Conservation (phyloP, 441 rosid genomes). For the Aquilaria agallochum region DNA sequence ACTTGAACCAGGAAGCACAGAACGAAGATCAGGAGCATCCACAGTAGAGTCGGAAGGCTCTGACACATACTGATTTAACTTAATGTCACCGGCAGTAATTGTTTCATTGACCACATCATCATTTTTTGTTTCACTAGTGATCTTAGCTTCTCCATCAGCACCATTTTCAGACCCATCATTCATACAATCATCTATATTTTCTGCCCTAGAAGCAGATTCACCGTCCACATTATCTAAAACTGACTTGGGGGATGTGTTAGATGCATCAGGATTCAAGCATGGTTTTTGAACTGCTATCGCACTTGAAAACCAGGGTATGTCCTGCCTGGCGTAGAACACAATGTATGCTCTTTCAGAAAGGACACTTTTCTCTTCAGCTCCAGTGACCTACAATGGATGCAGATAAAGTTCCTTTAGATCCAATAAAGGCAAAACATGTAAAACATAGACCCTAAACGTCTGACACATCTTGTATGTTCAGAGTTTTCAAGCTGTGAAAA, state of each 20-base stretch:
- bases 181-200: constrained; percentile 14
- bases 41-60: constrained; percentile 16
- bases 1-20: constrained; percentile 9
- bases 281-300: constrained; percentile 35
- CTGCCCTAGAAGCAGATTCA: constrained; percentile 23
- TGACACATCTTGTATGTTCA: no score
- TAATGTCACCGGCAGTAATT: constrained; percentile 10
- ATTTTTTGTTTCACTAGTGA: constrained; percentile 14
- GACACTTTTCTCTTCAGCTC: constrained; percentile 47
- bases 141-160: constrained; percentile 18
- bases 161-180: constrained; percentile 24
- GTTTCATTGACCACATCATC: constrained; percentile 16
- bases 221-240: constrained; percentile 47
- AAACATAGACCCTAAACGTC: not conserved
- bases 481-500: not conserved
- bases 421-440: not conserved
- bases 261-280: constrained; percentile 14
- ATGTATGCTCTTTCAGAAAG: constrained; percentile 69
- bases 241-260: constrained; percentile 63
- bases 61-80: constrained; percentile 14
- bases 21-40: constrained; percentile 17
- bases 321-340: constrained; percentile 70
- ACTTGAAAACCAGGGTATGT: constrained; percentile 66
- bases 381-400: constrained; percentile 40
- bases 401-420: not conserved